Evolutionary conservation across 345 rosid genomes (phyloP).

Genomic region (Sisymbrium irio): DNA sequence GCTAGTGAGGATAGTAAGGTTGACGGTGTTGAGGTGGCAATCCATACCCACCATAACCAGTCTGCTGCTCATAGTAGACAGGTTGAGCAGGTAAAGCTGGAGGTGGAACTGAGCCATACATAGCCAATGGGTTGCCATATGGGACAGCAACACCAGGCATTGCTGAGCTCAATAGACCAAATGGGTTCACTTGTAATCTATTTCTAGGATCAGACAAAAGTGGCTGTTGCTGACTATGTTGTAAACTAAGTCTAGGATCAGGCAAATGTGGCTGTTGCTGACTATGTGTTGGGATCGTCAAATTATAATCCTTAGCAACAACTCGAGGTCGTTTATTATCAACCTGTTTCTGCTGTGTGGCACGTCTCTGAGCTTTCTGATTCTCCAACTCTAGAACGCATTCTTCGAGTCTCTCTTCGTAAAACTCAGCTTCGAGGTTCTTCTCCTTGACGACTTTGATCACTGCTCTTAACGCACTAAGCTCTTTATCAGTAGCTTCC

Average conservation of each 20-base stretch:
- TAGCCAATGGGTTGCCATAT: constrained; percentile 39
- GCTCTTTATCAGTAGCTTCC: constrained; percentile 50
- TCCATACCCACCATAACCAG: constrained; percentile 34
- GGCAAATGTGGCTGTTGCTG: constrained; percentile 22
- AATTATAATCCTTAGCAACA: not conserved
- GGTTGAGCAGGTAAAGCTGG: constrained; percentile 39
- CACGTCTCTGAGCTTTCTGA: constrained; percentile 46
- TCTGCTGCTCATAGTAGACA: constrained; percentile 40
- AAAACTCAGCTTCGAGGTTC: constrained; percentile 53
- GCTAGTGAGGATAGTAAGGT: constrained; percentile 52
- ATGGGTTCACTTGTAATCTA: constrained; percentile 37
- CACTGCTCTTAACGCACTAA: constrained; percentile 50
- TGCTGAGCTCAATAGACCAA: constrained; percentile 38
- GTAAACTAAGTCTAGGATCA: constrained; percentile 29
- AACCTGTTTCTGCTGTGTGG: not conserved
- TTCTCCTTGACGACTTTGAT: constrained; percentile 52
- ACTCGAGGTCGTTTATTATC: constrained; percentile 15
- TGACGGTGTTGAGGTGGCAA: constrained; percentile 41
- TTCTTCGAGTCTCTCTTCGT: constrained; percentile 38
- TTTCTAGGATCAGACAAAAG: constrained; percentile 25
- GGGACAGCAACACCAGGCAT: constrained; percentile 26
- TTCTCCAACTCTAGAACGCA: constrained; percentile 61
- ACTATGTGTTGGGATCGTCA: not conserved
- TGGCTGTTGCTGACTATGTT: constrained; percentile 18
- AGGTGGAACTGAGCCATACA: constrained; percentile 29